Base-by-base conservation (phyloP, 78 protist genomes). In the Emiliania huxleyi region DNA sequence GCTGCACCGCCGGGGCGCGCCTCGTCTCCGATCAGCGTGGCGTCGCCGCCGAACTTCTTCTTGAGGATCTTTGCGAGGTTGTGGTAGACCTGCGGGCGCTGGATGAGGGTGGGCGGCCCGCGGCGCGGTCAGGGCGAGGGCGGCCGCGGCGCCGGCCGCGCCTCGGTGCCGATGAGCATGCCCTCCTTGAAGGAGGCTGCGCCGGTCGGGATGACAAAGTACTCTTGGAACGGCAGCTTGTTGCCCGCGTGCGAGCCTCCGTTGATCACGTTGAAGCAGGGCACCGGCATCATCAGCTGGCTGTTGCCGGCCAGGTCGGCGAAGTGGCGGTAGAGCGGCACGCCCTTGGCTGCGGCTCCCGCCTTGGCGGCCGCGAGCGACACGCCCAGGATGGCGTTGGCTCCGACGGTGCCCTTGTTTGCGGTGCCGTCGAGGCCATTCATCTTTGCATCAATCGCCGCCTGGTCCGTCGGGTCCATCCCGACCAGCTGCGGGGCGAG, bases 211-310 rank as follows among this genome's bases (percentile, higher is more conserved):
- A 97, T 75, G 44, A 85, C 94, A 98, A 99, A 98, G 96, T 95
- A 98, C 95, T 98, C 99, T 95, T 81, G 89, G 56, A 81, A 44
- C 38, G 97, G 95, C 35, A 98, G 97, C 90, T 94, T 84, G 96
- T 97, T 98, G 75, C 99, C 99, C 44, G 99, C 99, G 96, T 99
- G 99, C 62, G 77, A 52, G 88, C 99, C 94, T 0, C 99, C 99
- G 97, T 99, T 99, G 97, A 99, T 97, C 85, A 99, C 98, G 96
- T 99, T 99, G 96, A 99, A 94, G 71, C 96, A 95, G 75, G 99
- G 99, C 92, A 77, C 97, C 93, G 97, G 99, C 35, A 93, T 98
- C 90, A 94, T 87, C 49, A 94, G 37, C 44, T 42, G 5, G 62
- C 69, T 73, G 87, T 77, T 37, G 73, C 98, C 99, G 37, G 97